Percentiles rank a stretch among this genome's conserved stretches.
Evolutionary conservation across 768 basidiomycete species (phyloP).

Genomic region (Xerocomellus intermedius): DNA sequence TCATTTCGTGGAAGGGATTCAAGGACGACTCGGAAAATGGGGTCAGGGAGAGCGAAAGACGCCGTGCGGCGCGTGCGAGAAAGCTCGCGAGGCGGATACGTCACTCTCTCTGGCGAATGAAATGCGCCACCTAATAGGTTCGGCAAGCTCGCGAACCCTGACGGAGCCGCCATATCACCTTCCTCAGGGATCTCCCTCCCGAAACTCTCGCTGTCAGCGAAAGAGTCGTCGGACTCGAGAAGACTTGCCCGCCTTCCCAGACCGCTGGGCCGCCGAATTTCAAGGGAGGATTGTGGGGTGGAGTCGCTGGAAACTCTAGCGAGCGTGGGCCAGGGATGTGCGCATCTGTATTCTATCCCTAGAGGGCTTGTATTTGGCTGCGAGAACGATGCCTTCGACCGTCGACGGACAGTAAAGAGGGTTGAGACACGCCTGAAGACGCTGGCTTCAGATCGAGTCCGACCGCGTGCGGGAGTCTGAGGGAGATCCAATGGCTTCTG

Average conservation of each 20-base stretch:
- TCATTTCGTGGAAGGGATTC: slow-evolving; percentile 19
- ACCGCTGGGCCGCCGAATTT: slow-evolving; percentile 34
- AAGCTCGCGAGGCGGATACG: background rate
- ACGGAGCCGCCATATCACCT: background rate
- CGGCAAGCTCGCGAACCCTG: slow-evolving; percentile 19
- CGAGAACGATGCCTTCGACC: slow-evolving; percentile 15
- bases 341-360: slow-evolving; percentile 18
- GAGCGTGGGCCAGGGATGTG: slow-evolving; percentile 12
- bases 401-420: slow-evolving; percentile 27
- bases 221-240: slow-evolving; percentile 17
- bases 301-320: slow-evolving; percentile 25
- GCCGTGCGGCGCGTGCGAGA: background rate
- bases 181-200: background rate
- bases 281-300: slow-evolving; percentile 25
- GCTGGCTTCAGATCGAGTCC: slow-evolving; percentile 27
- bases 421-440: slow-evolving; percentile 30
- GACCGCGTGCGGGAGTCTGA: slow-evolving; percentile 13
- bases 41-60: slow-evolving; percentile 13
- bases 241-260: slow-evolving; percentile 31
- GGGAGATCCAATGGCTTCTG: slow-evolving; percentile 1
- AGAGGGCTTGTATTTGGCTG: slow-evolving; percentile 1
- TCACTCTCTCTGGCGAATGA: background rate
- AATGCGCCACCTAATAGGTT: slow-evolving; percentile 17
- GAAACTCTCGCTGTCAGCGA: slow-evolving; percentile 7
- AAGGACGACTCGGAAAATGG: slow-evolving; percentile 21